phyloP scores from a whole-genome alignment of 768 basidiomycete genomes.

The Ramaria sp. region DNA sequence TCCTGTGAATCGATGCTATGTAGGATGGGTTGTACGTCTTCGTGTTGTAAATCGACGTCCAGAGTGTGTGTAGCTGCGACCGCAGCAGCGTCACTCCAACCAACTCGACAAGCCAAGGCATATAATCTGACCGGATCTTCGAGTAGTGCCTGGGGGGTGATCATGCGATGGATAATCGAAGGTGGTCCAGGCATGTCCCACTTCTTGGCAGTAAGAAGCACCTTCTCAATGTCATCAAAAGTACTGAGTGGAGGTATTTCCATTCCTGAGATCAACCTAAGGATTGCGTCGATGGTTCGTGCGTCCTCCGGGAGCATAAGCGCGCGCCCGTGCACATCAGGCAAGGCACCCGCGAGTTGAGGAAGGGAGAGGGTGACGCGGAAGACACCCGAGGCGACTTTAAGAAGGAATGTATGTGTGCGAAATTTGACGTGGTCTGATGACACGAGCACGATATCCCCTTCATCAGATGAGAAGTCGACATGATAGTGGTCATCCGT shows the following conservation, averaged over 20 bases:
- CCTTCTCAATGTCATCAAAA: conserved; percentile 42
- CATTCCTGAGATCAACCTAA: conserved; percentile 54
- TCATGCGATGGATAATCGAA: conserved; percentile 48
- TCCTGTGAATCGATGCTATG: conserved; percentile 37
- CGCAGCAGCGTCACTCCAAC: conserved; percentile 47
- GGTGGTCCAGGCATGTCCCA: conserved; percentile 61
- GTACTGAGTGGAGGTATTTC: conserved; percentile 37
- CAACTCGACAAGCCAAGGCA: conserved; percentile 43
- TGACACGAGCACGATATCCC: conserved; percentile 46
- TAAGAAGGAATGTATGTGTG: conserved; percentile 49
- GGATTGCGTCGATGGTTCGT: conserved; percentile 40
- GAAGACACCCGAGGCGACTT: conserved; percentile 57
- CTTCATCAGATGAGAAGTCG: conserved; percentile 40
- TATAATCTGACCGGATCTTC: conserved; percentile 44
- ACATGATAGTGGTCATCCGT: conserved; percentile 27
- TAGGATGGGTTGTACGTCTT: conserved; percentile 34
- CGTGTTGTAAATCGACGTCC: conserved; percentile 38
- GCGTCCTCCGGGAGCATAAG: conserved; percentile 51
- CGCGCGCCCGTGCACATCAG: conserved; percentile 19
- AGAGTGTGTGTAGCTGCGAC: conserved; percentile 46
- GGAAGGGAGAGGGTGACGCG: conserved; percentile 51
- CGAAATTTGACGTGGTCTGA: conserved; percentile 38
- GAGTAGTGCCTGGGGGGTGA: conserved; percentile 40
- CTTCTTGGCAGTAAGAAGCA: conserved; percentile 57
- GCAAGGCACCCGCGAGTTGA: conserved; percentile 17